phyloP scores from a whole-genome alignment of 2,329 filamentous ascomycete genomes.

The Beauveria sp. region DNA sequence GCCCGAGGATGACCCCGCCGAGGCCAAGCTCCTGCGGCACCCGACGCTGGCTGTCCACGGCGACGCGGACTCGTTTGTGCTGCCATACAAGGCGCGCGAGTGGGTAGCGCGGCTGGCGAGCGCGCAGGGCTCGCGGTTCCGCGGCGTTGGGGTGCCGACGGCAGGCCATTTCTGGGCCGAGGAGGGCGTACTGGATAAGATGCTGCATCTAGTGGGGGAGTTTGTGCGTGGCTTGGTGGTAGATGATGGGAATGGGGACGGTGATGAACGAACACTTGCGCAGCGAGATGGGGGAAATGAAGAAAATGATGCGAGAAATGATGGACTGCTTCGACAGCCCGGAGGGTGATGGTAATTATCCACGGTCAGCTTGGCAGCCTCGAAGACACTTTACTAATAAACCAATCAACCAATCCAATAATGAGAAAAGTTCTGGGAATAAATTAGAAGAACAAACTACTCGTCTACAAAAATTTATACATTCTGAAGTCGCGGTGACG shows the following conservation, averaged over 20 bases:
- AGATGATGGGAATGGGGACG: background rate
- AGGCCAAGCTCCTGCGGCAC: slow-evolving; percentile 49
- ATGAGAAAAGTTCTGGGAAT: too few species aligned
- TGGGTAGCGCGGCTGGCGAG: slow-evolving; percentile 55
- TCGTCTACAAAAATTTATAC: too few species aligned
- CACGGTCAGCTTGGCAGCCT: too few species aligned
- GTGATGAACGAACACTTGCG: too few species aligned
- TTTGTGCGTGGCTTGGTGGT: slow-evolving; percentile 17
- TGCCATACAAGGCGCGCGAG: slow-evolving; percentile 51
- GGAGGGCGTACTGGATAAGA: slow-evolving; percentile 34
- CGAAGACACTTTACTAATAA: too few species aligned
- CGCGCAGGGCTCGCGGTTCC: slow-evolving; percentile 37
- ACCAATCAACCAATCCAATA: too few species aligned
- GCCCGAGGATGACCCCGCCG: slow-evolving; percentile 26
- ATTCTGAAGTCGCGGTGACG: too few species aligned
- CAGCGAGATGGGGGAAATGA: background rate
- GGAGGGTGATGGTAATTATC: too few species aligned
- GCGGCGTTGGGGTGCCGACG: slow-evolving; percentile 37
- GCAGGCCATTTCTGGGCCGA: slow-evolving; percentile 61
- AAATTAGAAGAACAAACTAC: too few species aligned
- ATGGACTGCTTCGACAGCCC: too few species aligned
- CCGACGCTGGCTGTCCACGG: slow-evolving; percentile 68
- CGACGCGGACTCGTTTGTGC: slow-evolving; percentile 65
- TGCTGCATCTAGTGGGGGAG: slow-evolving; percentile 23
- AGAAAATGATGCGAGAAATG: too few species aligned